Evolutionary conservation across 1,284 basidiomycete species (phyloP), one percentile per base, ranked within the genome.

Genomic region (Stygiomarasmius scandens): DNA sequence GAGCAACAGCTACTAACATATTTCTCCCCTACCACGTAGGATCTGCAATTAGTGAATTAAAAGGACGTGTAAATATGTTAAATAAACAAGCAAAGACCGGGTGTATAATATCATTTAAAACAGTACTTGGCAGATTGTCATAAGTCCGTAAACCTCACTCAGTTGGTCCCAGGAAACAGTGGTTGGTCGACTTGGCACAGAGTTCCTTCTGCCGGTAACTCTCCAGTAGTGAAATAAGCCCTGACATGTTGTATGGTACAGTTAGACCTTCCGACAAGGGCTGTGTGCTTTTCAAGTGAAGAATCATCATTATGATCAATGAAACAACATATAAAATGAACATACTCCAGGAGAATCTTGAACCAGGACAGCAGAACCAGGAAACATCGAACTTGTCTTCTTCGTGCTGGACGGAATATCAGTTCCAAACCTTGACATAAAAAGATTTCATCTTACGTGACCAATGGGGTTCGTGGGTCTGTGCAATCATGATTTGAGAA

Each of bases 381-480:
- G 59, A 63, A 77, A 79, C 1, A 69, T 70, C 49, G 64, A 58
- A 0, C 74, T 69, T 65, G 73, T 75, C 43, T 75, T 75, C 56
- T 73, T 73, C 1, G 77, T 76, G 6, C 78, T 78, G 61, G 19
- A 55, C 49, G 23, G 9, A n/a, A n/a, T n/a, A n/a, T n/a, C n/a
- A 29, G 9, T 19, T 29, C 45, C 12, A 34, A 3, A 54, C 41
- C 25, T 34, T 16, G n/a, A 36, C 27, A 9, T 5, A 5, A 12
- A 32, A 12, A 32, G 52, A 10, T 6, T n/a, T 61, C n/a, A 45
- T 57, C 68, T 59, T 61, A 73, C 72, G 62, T 61, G 45, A 55
- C 63, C 10, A 74, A 58, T n/a, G 73, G 73, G 43, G 77, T 76
- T 0, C 76, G 74, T 3, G 78, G 77, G 63, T 79, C 77, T 78